phyloP scores from a whole-genome alignment of 345 rosid species.

The Turritis glabra region DNA sequence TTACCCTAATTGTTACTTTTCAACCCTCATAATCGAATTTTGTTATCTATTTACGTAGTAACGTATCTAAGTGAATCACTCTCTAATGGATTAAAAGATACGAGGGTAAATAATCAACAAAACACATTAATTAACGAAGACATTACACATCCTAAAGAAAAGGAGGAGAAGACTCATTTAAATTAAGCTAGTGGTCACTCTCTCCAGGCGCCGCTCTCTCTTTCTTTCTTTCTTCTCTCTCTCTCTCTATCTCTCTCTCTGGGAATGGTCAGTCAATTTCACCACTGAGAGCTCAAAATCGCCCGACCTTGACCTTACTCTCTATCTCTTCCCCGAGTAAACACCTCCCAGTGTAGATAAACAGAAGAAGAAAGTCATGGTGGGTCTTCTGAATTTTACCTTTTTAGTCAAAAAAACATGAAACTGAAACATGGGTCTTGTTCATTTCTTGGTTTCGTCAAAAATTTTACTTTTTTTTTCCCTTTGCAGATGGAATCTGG shows the following conservation, averaged over 20 bases:
- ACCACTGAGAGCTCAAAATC: slow-evolving; percentile 36
- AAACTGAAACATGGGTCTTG: slow-evolving; percentile 27
- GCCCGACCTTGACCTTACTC: slow-evolving; percentile 25
- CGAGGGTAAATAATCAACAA: neutral
- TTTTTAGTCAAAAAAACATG: neutral
- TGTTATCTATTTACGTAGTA: neutral
- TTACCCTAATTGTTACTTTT: neutral
- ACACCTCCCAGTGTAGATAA: neutral
- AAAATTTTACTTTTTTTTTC: neutral
- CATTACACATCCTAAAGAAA: neutral
- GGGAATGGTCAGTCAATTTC: slow-evolving; percentile 38
- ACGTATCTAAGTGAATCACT: neutral
- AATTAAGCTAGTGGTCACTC: slow-evolving; percentile 34
- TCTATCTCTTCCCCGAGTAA: slow-evolving; percentile 13
- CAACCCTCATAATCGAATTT: neutral
- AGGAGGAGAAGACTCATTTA: slow-evolving; percentile 1
- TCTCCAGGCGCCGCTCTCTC: slow-evolving; percentile 67
- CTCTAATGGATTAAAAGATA: neutral
- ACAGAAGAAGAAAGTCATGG: slow-evolving; percentile 38
- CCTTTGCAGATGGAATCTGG: slow-evolving; percentile 10
- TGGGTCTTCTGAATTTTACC: neutral
- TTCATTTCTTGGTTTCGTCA: neutral
- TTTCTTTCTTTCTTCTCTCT: neutral
- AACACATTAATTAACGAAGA: slow-evolving; percentile 5
- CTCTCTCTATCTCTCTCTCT: slow-evolving; percentile 36